Percentiles rank a stretch among this genome's conserved stretches.
These are phyloP conservation scores for Sclerotinia subarctica DNA, from an alignment of 2,329 filamentous ascomycete species.

Conservation along the genomic window DNA sequence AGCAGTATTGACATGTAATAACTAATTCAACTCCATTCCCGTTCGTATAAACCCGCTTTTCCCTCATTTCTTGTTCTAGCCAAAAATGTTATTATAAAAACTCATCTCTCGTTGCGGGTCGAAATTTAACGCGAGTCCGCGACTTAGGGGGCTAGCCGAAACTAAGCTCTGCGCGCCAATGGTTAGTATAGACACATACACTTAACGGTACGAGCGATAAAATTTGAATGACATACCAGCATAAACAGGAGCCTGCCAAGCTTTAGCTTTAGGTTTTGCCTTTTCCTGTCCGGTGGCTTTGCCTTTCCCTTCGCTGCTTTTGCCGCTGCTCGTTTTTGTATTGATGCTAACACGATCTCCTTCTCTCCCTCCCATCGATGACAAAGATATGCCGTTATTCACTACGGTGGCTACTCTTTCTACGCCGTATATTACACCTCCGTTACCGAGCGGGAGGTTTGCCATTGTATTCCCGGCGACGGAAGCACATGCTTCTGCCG, in stretches of 20 bases:
- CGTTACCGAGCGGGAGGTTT: slow-evolving; percentile 23
- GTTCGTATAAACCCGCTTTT: background rate
- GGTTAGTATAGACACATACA: background rate
- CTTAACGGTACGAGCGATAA: too few species aligned
- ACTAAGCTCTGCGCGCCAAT: slow-evolving; percentile 6
- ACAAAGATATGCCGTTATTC: slow-evolving; percentile 18
- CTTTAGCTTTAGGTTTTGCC: slow-evolving; percentile 41
- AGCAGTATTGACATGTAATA: background rate
- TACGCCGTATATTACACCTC: slow-evolving; percentile 31
- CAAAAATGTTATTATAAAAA: background rate
- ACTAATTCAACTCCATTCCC: background rate
- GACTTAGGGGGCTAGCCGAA: slow-evolving; percentile 2
- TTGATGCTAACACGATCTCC: slow-evolving; percentile 29
- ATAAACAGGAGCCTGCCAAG: slow-evolving; percentile 44
- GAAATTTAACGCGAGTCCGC: background rate
- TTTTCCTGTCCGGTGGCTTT: slow-evolving; percentile 31
- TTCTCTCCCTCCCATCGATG: slow-evolving; percentile 13
- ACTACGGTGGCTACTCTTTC: slow-evolving; percentile 27
- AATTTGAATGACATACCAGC: slow-evolving; percentile 36
- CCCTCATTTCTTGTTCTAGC: background rate
- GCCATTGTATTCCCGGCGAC: slow-evolving; percentile 25
- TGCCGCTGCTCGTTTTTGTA: slow-evolving; percentile 31
- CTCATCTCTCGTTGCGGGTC: background rate
- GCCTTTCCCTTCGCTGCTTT: slow-evolving; percentile 32
- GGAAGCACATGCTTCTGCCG: slow-evolving; percentile 36